phyloP scores from a whole-genome alignment of 1,284 basidiomycete species.

The Bjerkandera adusta region DNA sequence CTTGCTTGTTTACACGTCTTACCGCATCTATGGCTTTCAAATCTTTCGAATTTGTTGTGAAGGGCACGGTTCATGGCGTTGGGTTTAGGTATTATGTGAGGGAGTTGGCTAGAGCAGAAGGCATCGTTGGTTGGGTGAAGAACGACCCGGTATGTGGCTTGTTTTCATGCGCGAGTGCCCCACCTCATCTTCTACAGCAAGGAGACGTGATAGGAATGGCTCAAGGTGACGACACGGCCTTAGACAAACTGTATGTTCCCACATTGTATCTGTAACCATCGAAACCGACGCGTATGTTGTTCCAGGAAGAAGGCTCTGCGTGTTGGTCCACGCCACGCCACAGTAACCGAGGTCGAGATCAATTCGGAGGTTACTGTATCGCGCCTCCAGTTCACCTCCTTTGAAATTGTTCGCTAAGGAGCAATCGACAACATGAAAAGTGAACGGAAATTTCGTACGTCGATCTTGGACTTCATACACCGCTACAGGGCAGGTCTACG shows the following conservation, averaged over 20 bases:
- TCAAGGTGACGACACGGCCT: conserved; percentile 22
- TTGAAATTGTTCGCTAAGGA: conserved; percentile 17
- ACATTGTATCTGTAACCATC: background rate
- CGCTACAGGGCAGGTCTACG: too few species aligned
- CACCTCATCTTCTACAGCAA: conserved; percentile 12
- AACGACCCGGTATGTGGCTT: conserved; percentile 24
- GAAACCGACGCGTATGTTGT: background rate
- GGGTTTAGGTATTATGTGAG: conserved; percentile 27
- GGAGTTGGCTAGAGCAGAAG: conserved; percentile 22
- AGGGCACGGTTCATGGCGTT: conserved; percentile 30
- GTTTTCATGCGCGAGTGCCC: background rate
- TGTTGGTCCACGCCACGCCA: conserved; percentile 23
- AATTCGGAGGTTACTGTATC: conserved; percentile 22
- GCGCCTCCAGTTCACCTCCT: conserved; percentile 22
- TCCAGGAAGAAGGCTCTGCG: conserved; percentile 24
- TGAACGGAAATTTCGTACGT: too few species aligned
- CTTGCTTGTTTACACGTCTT: too few species aligned
- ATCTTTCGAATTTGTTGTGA: conserved; percentile 26
- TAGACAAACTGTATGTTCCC: conserved; percentile 25
- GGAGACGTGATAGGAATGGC: conserved; percentile 29
- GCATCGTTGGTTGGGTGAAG: conserved; percentile 31
- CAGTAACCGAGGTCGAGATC: conserved; percentile 22
- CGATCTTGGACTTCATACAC: too few species aligned
- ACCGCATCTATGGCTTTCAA: conserved; percentile 25
- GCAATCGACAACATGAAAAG: too few species aligned